Evolutionary conservation across 257 asterid species (phyloP).

Genomic region (Nicotiana tomentosiformis): DNA sequence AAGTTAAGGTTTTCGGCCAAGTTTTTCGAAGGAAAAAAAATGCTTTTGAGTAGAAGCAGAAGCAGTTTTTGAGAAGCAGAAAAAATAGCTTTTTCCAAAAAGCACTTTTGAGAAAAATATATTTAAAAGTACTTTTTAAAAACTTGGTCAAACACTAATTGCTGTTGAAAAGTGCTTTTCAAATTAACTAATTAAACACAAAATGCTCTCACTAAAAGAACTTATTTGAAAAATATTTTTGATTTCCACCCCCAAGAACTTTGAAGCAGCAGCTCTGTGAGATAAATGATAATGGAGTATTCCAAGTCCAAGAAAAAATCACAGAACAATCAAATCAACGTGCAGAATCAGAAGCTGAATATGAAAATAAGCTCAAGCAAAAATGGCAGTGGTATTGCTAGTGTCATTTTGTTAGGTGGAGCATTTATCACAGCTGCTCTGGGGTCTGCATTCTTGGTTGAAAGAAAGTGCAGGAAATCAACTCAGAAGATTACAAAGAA

Average conservation of each 20-base stretch:
- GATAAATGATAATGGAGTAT: background rate
- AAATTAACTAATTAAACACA: too few relatives aligned
- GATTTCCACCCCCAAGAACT: background rate
- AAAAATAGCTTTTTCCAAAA: too few relatives aligned
- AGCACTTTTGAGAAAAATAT: too few relatives aligned
- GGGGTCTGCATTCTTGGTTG: constrained; percentile 20
- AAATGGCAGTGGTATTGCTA: constrained; percentile 40
- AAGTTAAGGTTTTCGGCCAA: too few relatives aligned
- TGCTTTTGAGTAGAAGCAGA: too few relatives aligned
- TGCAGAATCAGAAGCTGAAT: constrained; percentile 18
- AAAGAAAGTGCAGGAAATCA: constrained; percentile 29
- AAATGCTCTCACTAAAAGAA: too few relatives aligned
- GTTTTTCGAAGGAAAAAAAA: too few relatives aligned
- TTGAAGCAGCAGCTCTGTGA: background rate
- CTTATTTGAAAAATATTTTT: background rate
- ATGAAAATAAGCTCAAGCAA: constrained; percentile 22
- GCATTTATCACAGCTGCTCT: constrained; percentile 62
- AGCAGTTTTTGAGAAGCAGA: too few relatives aligned
- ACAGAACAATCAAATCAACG: background rate
- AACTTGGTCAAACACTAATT: too few relatives aligned
- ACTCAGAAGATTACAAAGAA: constrained; percentile 3
- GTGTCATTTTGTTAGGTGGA: constrained; percentile 51
- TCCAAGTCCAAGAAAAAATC: background rate
- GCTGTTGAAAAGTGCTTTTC: too few relatives aligned
- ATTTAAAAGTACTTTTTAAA: too few relatives aligned